Evolutionary conservation across 2,329 filamentous ascomycete species (phyloP).

Genomic region (Fusarium sp.): DNA sequence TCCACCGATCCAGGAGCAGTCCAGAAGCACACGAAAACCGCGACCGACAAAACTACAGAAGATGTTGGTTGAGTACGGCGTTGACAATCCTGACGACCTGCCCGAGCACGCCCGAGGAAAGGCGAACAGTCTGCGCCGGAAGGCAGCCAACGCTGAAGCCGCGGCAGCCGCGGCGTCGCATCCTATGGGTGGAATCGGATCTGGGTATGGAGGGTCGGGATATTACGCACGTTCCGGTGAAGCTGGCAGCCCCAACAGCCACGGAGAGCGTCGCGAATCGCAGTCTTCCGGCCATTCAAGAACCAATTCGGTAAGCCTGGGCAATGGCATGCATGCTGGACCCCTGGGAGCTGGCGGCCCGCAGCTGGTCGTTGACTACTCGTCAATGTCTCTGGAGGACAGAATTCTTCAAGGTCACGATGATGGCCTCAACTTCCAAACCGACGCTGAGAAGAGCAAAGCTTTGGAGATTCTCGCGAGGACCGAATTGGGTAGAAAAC

Average conservation of each 20-base stretch:
- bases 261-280: constrained; percentile 40
- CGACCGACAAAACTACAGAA: constrained; percentile 97
- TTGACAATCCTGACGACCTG: constrained; percentile 89
- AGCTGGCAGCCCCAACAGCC: constrained; percentile 36
- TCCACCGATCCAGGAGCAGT: constrained; percentile 86
- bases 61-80: constrained; percentile 86
- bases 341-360: constrained; percentile 56
- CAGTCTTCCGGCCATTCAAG: constrained; percentile 43
- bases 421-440: constrained; percentile 56
- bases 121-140: constrained; percentile 76
- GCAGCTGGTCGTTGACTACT: constrained; percentile 52
- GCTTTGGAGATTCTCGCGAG: constrained; percentile 62
- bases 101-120: constrained; percentile 85
- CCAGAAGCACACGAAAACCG: constrained; percentile 92
- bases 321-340: constrained; percentile 52
- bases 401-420: constrained; percentile 59
- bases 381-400: constrained; percentile 58
- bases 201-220: constrained; percentile 39
- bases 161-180: constrained; percentile 50
- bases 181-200: constrained; percentile 6
- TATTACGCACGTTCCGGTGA: constrained; percentile 39
- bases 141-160: constrained; percentile 69
- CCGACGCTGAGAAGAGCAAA: constrained; percentile 58
- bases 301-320: constrained; percentile 53
- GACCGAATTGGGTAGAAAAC: constrained; percentile 59